phyloP scores from a whole-genome alignment of 805 yeast genomes.

The Teunomyces atbi region DNA sequence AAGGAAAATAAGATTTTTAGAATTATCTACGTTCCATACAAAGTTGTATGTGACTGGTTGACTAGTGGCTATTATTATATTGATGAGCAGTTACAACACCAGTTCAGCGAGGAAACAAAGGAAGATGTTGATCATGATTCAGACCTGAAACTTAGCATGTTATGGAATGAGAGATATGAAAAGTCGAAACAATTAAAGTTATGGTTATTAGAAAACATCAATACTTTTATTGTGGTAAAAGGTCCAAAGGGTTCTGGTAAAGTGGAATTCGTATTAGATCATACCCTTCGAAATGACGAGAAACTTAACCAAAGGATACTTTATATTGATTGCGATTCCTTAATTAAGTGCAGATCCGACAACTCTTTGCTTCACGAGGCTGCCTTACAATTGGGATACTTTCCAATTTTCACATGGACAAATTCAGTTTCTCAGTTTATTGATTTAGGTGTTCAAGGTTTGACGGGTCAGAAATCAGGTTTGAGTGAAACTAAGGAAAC shows the following conservation, averaged over 20 bases:
- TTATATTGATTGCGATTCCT: conserved; percentile 73
- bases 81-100: conserved; percentile 25
- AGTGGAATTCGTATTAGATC: conserved; percentile 68
- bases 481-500: conserved; percentile 78
- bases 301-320: conserved; percentile 47
- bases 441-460: conserved; percentile 83
- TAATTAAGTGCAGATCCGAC: conserved; percentile 74
- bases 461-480: conserved; percentile 94
- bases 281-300: conserved; percentile 58
- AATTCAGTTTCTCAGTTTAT: conserved; percentile 73
- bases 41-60: conserved; percentile 23
- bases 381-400: conserved; percentile 82
- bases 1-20: conserved; percentile 25
- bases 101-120: conserved; percentile 13
- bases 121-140: conserved; percentile 30
- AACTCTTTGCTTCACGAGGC: conserved; percentile 62
- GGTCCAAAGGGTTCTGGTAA: conserved; percentile 98
- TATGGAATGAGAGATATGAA: conserved; percentile 74
- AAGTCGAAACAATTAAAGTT: conserved; percentile 65
- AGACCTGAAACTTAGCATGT: conserved; percentile 10
- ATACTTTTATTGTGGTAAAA: conserved; percentile 82
- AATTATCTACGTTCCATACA: conserved; percentile 25
- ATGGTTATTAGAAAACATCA: conserved; percentile 86
- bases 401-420: conserved; percentile 92
- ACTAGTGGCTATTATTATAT: conserved; percentile 34